These are phyloP conservation scores for Ocimum tenuiflorum DNA, from an alignment of 257 asterid genomes.

Conservation along the genomic window DNA sequence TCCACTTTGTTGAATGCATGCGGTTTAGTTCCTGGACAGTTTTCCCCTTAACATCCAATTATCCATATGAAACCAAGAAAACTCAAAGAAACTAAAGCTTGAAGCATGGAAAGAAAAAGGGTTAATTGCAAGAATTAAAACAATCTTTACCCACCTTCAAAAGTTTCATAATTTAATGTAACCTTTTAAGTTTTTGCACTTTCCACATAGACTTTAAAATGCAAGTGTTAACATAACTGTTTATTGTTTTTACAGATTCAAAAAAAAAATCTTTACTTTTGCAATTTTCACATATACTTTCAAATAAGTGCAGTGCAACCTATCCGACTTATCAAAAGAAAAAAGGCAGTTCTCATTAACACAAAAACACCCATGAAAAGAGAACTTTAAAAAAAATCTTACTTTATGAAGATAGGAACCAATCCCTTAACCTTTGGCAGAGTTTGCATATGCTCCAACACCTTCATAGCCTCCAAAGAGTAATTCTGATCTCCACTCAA, in stretches of 20 bases:
- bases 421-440: slow-evolving; percentile 83
- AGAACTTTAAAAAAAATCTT: slow-evolving; percentile 15
- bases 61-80: not conserved
- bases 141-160: too few relatives aligned
- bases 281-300: too few relatives aligned
- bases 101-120: not conserved
- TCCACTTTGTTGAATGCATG: not conserved
- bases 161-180: too few relatives aligned
- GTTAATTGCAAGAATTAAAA: too few relatives aligned
- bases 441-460: slow-evolving; percentile 69
- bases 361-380: not conserved
- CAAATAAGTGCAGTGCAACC: not conserved
- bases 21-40: not conserved
- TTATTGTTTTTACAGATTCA: too few relatives aligned
- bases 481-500: slow-evolving; percentile 81
- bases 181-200: too few relatives aligned
- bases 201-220: too few relatives aligned
- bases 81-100: not conserved
- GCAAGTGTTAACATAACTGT: too few relatives aligned
- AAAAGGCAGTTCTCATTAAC: not conserved
- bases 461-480: slow-evolving; percentile 79
- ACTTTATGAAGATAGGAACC: slow-evolving; percentile 91
- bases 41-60: not conserved
- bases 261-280: too few relatives aligned
- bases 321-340: not conserved